Conservation (phyloP, 2,329 filamentous ascomycete species). For the Sordariomycetes sp. region DNA sequence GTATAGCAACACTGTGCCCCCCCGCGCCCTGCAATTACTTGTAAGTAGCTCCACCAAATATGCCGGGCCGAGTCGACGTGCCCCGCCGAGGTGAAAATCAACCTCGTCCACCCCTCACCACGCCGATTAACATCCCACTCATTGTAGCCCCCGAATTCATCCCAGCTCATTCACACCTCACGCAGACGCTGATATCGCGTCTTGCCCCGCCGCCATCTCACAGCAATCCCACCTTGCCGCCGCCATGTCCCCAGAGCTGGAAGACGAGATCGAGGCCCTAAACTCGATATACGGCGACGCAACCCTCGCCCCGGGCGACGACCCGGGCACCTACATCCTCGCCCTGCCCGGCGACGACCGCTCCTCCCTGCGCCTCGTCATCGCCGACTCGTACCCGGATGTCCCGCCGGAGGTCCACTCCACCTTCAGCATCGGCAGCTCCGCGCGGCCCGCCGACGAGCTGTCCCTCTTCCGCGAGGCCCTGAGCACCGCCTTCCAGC, state of each 20-base stretch:
- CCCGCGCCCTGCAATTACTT: too few species aligned
- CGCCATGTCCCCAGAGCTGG: constrained; percentile 47
- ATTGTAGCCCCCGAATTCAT: too few species aligned
- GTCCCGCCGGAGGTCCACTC: constrained; percentile 63
- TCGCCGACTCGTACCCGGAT: constrained; percentile 64
- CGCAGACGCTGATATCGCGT: neutral
- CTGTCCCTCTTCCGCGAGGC: constrained; percentile 59
- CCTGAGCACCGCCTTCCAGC: constrained; percentile 55
- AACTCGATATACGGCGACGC: constrained; percentile 72
- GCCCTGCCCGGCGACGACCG: constrained; percentile 52
- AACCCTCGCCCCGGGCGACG: constrained; percentile 39
- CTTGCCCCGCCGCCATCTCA: neutral
- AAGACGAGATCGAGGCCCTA: constrained; percentile 69
- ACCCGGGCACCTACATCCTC: constrained; percentile 42
- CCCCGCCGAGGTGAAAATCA: too few species aligned
- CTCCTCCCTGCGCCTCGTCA: constrained; percentile 52
- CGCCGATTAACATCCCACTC: too few species aligned
- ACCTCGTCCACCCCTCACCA: too few species aligned
- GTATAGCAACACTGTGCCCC: too few species aligned
- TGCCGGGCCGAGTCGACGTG: too few species aligned
- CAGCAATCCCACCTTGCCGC: neutral
- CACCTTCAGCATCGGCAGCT: constrained; percentile 64
- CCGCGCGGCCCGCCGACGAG: constrained; percentile 57
- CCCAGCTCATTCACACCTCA: too few species aligned
- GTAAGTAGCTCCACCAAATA: too few species aligned